These are phyloP conservation scores for Fusarium annulatum DNA, from an alignment of 2,329 filamentous ascomycete genomes.

Conservation along the genomic window DNA sequence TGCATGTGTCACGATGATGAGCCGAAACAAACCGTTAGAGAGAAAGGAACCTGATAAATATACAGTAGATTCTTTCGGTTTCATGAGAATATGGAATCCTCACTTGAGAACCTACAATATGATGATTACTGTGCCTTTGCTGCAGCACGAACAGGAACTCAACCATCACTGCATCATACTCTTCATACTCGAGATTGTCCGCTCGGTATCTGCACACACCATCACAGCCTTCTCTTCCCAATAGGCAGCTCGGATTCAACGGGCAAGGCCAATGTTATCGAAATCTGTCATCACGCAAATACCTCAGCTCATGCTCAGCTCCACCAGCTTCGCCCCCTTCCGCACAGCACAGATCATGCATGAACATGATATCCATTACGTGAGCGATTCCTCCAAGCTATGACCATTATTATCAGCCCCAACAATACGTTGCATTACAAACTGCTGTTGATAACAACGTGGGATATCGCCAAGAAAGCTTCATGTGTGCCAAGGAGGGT, in stretches of 20 bases:
- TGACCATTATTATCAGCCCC: constrained; percentile 70
- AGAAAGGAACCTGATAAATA: background rate
- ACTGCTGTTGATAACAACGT: background rate
- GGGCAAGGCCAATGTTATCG: background rate
- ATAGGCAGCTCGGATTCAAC: background rate
- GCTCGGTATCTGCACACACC: no score
- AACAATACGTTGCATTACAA: constrained; percentile 67
- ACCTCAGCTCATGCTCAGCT: constrained; percentile 50
- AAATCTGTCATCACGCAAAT: background rate
- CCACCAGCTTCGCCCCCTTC: constrained; percentile 75
- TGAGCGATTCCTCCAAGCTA: constrained; percentile 77
- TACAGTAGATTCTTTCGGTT: fast-evolving
- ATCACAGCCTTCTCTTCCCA: background rate
- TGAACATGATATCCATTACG: constrained; percentile 77
- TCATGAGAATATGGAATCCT: fast-evolving
- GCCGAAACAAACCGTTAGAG: background rate
- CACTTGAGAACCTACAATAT: fast-evolving
- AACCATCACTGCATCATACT: fast-evolving
- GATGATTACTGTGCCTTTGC: background rate
- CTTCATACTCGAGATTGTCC: background rate
- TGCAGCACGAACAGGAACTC: background rate
- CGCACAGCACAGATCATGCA: constrained; percentile 74
- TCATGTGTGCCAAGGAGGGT: background rate
- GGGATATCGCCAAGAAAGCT: background rate
- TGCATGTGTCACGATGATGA: no score